Evolutionary conservation across 2,329 filamentous ascomycete species (phyloP), one percentile per base, ranked within the genome.

Genomic region (Xylariaceae sp.): DNA sequence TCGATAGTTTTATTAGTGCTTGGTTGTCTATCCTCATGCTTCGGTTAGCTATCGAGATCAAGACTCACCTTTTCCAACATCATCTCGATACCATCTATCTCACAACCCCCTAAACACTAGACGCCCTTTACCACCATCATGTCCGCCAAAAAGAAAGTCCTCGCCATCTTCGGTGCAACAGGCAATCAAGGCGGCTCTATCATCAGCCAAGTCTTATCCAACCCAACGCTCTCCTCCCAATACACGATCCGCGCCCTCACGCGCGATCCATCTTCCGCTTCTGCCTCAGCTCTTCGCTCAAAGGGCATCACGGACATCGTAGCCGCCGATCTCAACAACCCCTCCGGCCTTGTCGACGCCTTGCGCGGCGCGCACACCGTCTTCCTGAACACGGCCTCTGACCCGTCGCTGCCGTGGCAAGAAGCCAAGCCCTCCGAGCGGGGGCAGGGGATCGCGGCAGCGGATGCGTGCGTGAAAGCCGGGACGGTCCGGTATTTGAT

Each of bases 141-240:
- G n/a, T n/a, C n/a, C n/a, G n/a, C n/a, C 27, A 12, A 4, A 16
- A 32, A 32, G 27, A 66, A 68, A 32, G 51, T 67, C 23, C 60
- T 75, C 25, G 67, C 64, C 21, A 65, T 79, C 20, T 75, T 77
- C 40, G 75, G 75, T 7, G 74, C 74, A 19, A 79, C 75, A 0
- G 74, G 75, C 47, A 67, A 73, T 27, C 76, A 79, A 57, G 75
- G 76, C 16, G 63, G 71, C 10, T 73, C 72, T 7, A 64, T 77
- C 7, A 63, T 77, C 44, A 58, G 68, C 38, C 58, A 64, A 21
- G 63, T 79, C 10, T 65, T 77, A 8, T 64, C 64, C 27, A 68
- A 77, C 51, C 54, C 68, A 1, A 55, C 58, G 3, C 66, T 79
- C 16, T 72, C 71, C 2, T 55, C 67, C 34, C 55, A 70, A 43